phyloP scores from a whole-genome alignment of 257 asterid species.

The Cynanchum wilfordii region DNA sequence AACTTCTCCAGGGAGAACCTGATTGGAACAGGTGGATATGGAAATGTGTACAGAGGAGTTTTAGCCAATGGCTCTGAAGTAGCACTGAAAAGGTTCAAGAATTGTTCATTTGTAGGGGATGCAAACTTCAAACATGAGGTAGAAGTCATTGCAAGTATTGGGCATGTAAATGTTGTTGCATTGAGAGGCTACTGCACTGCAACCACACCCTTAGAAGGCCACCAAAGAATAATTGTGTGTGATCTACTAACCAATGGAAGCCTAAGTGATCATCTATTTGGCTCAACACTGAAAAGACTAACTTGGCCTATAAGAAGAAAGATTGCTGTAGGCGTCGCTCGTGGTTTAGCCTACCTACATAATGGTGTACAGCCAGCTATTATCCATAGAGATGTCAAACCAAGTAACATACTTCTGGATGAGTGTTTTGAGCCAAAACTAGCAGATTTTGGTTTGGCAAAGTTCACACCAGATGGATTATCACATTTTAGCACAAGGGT shows the following conservation, averaged over 20 bases:
- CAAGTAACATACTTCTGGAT: constrained; percentile 18
- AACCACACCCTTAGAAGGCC: constrained; percentile 13
- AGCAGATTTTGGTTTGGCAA: constrained; percentile 24
- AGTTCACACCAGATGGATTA: constrained; percentile 22
- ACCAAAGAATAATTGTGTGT: constrained; percentile 22
- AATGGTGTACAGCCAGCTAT: constrained; percentile 14
- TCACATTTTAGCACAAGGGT: constrained; percentile 24
- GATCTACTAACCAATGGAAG: constrained; percentile 18
- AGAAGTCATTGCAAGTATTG: constrained; percentile 22
- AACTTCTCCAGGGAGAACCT: constrained; percentile 21
- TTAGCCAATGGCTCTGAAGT: constrained; percentile 20
- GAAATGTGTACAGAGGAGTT: constrained; percentile 16
- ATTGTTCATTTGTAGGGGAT: constrained; percentile 17
- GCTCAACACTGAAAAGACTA: not conserved
- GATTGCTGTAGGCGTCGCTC: constrained; percentile 17
- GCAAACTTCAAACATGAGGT: constrained; percentile 16
- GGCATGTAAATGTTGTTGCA: constrained; percentile 22
- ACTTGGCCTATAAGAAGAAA: constrained; percentile 19
- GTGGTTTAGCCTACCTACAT: constrained; percentile 22
- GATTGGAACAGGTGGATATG: constrained; percentile 16
- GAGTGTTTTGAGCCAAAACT: constrained; percentile 19
- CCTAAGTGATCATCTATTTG: constrained; percentile 18
- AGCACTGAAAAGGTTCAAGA: constrained; percentile 18
- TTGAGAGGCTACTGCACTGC: constrained; percentile 18
- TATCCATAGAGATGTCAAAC: constrained; percentile 22